phyloP scores from a whole-genome alignment of 345 rosid genomes.

The Lumnitzera racemosa region DNA sequence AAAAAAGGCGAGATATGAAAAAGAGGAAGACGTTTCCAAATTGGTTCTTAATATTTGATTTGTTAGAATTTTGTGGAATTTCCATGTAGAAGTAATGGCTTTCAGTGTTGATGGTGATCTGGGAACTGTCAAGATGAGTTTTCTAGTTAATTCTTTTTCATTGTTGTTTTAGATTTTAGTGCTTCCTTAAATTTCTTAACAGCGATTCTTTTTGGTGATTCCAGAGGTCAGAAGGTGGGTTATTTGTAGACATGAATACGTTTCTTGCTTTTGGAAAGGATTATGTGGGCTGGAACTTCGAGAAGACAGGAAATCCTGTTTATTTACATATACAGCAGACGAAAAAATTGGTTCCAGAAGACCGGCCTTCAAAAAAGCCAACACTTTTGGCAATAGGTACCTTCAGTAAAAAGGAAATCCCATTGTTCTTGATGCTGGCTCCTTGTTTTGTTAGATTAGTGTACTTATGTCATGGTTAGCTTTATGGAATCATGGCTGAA shows the following conservation, averaged over 20 bases:
- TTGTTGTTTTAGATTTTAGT: background rate
- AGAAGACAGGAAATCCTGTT: conserved; percentile 87
- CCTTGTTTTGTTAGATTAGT: background rate
- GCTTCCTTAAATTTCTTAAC: background rate
- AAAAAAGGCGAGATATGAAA: too few relatives aligned
- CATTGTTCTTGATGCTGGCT: background rate
- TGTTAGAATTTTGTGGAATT: too few relatives aligned
- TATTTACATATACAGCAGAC: conserved; percentile 84
- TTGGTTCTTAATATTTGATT: too few relatives aligned
- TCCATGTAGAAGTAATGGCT: too few relatives aligned
- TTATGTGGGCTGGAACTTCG: conserved; percentile 74
- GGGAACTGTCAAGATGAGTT: background rate
- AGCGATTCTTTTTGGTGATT: conserved; percentile 12
- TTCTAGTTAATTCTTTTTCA: conserved; percentile 8
- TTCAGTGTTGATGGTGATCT: too few relatives aligned
- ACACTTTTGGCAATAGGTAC: conserved; percentile 89
- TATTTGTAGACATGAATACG: conserved; percentile 79
- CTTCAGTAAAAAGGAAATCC: background rate
- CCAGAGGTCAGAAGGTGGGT: conserved; percentile 91
- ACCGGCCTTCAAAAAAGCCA: conserved; percentile 85
- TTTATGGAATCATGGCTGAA: too few relatives aligned
- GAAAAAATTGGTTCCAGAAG: conserved; percentile 64
- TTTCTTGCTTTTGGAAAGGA: conserved; percentile 95
- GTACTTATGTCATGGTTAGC: too few relatives aligned
- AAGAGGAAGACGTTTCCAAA: too few relatives aligned